phyloP scores from a whole-genome alignment of 2,329 filamentous ascomycete genomes.

The Colletotrichum sp. region DNA sequence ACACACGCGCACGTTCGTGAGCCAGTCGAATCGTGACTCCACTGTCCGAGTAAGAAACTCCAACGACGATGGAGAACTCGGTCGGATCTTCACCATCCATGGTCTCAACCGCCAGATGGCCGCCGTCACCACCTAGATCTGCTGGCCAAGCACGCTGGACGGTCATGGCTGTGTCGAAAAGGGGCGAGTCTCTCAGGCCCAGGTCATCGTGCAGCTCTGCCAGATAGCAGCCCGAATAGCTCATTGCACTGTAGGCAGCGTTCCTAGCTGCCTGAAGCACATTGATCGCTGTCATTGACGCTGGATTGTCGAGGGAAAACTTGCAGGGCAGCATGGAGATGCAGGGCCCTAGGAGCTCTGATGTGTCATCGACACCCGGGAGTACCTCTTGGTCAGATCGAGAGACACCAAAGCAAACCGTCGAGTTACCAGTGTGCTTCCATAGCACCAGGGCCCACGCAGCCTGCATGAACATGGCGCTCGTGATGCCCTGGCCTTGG shows the following conservation, averaged over 20 bases:
- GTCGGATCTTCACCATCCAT: neutral
- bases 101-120: neutral
- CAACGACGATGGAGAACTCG: neutral
- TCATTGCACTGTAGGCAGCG: neutral
- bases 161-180: neutral
- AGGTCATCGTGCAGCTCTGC: neutral
- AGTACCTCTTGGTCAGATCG: neutral
- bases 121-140: neutral
- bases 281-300: neutral
- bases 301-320: neutral
- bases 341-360: neutral
- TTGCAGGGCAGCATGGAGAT: neutral
- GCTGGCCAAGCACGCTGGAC: neutral
- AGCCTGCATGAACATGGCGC: neutral
- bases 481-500: neutral
- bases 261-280: rapidly evolving
- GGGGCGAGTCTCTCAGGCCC: neutral
- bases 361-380: neutral
- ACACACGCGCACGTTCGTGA: neutral
- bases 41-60: neutral
- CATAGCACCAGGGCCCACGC: neutral
- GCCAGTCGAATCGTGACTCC: neutral
- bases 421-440: neutral
- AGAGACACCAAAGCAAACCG: neutral
- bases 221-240: neutral